Evolutionary conservation across 2,329 filamentous ascomycete genomes (phyloP).

Genomic region (Xylariales sp.): DNA sequence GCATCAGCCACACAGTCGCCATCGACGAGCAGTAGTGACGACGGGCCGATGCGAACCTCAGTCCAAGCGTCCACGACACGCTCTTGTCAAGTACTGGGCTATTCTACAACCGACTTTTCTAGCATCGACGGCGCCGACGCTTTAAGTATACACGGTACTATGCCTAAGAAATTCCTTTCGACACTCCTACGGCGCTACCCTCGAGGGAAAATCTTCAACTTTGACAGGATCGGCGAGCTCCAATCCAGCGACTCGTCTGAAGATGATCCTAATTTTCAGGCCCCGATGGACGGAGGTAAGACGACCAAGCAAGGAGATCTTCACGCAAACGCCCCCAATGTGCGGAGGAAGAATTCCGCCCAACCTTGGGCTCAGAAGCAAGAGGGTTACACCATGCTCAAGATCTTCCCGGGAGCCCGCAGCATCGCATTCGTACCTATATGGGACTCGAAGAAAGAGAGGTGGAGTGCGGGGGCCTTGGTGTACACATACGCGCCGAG

Average conservation of each 20-base stretch:
- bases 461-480: slow-evolving; percentile 47
- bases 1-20: slow-evolving; percentile 4
- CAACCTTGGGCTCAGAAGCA: neutral
- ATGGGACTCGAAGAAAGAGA: slow-evolving; percentile 39
- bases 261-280: neutral
- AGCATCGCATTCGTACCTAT: slow-evolving; percentile 43
- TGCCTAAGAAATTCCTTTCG: slow-evolving; percentile 34
- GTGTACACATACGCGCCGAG: slow-evolving; percentile 39
- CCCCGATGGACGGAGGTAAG: neutral
- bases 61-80: neutral
- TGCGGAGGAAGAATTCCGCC: too few species aligned
- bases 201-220: slow-evolving; percentile 40
- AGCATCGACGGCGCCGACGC: slow-evolving; percentile 21
- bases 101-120: slow-evolving; percentile 27
- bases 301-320: neutral
- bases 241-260: slow-evolving; percentile 21
- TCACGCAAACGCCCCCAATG: too few species aligned
- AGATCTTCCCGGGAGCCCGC: slow-evolving; percentile 36
- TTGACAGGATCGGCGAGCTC: slow-evolving; percentile 31
- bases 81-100: slow-evolving; percentile 34
- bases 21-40: slow-evolving; percentile 14
- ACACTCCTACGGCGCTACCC: slow-evolving; percentile 39
- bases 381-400: neutral
- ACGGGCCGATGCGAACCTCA: neutral
- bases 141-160: slow-evolving; percentile 9